phyloP scores from a whole-genome alignment of 2,329 filamentous ascomycete genomes.

The Ophiostoma sp. region DNA sequence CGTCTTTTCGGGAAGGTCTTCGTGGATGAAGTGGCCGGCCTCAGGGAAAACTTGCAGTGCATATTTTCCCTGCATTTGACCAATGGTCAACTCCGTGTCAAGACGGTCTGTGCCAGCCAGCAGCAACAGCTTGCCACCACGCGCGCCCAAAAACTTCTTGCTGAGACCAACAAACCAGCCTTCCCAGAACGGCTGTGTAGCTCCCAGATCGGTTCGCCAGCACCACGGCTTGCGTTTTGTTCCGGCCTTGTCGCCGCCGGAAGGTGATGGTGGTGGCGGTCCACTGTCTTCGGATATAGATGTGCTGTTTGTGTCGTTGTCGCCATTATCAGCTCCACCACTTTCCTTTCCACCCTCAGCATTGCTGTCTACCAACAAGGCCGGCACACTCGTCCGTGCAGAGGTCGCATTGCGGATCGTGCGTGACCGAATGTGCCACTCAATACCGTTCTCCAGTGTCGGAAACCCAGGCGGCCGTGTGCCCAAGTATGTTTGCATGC shows the following conservation, averaged over 20 bases:
- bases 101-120: slow-evolving; percentile 86
- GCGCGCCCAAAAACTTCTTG: slow-evolving; percentile 78
- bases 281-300: slow-evolving; percentile 14
- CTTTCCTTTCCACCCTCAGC: slow-evolving; percentile 56
- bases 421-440: slow-evolving; percentile 89
- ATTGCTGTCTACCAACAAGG: slow-evolving; percentile 61
- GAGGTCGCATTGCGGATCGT: slow-evolving; percentile 81
- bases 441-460: slow-evolving; percentile 76
- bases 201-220: slow-evolving; percentile 82
- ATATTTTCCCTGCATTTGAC: slow-evolving; percentile 98
- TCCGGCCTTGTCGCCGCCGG: neutral
- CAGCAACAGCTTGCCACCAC: slow-evolving; percentile 79
- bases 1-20: slow-evolving; percentile 89
- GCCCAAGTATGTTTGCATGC: slow-evolving; percentile 89
- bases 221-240: slow-evolving; percentile 58
- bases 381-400: slow-evolving; percentile 85
- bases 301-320: slow-evolving; percentile 13
- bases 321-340: neutral
- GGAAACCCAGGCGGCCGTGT: slow-evolving; percentile 77
- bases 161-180: slow-evolving; percentile 89
- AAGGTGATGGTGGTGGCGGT: neutral
- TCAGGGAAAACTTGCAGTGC: slow-evolving; percentile 92
- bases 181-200: slow-evolving; percentile 90
- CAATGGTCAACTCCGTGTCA: slow-evolving; percentile 90
- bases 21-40: slow-evolving; percentile 94